Base-by-base conservation (phyloP, 352 stramenopile species). In the Phytopythium montanum region DNA sequence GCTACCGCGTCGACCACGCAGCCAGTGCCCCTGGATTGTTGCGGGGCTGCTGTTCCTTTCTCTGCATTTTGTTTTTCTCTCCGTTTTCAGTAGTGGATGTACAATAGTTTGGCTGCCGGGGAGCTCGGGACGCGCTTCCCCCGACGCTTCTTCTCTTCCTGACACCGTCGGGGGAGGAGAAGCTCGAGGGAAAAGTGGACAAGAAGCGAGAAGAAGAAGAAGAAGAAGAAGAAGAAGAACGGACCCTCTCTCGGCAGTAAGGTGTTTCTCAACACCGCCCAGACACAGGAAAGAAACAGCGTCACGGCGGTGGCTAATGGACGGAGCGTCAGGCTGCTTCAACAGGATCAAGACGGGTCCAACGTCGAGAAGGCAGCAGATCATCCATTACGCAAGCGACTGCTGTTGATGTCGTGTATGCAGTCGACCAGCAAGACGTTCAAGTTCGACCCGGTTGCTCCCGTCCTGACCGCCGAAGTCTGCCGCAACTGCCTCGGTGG, bases 201-300 rank as follows among this genome's bases (percentile, higher is more conserved):
- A 51, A 62, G 29, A 53, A 69, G 54, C 59, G 12, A 36, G 31
- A 34, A 9, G 29, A 70, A 50, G 49, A 41, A 59, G 59, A 48
- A 21, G n/a, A n/a, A n/a, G n/a, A 36, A 36, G 31, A 34, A 9
- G 29, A 70, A 50, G 49, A 41, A 59, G 59, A 48, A 21, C 41
- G 56, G 44, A 53, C 19, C 28, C 33, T 36, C 54, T 56, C 44
- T 36, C 54, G 54, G 63, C 60, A 79, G 73, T 60, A 75, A 87
- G 85, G 85, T 95, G 83, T 91, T 95, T 92, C 66, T 95, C 45
- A 95, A 92, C 85, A 93, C 85, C 85, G 67, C 85, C 82, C 83
- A 75, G 26, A 36, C 58, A 10, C 29, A 46, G 34, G 51, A 56
- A 46, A 52, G 45, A 52, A 52, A 52, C 25, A 23, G 45, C 16